Percentiles rank a stretch among this genome's conserved stretches.
Evolutionary conservation across 1,284 basidiomycete genomes (phyloP).

Genomic region (Coniophora puteana): DNA sequence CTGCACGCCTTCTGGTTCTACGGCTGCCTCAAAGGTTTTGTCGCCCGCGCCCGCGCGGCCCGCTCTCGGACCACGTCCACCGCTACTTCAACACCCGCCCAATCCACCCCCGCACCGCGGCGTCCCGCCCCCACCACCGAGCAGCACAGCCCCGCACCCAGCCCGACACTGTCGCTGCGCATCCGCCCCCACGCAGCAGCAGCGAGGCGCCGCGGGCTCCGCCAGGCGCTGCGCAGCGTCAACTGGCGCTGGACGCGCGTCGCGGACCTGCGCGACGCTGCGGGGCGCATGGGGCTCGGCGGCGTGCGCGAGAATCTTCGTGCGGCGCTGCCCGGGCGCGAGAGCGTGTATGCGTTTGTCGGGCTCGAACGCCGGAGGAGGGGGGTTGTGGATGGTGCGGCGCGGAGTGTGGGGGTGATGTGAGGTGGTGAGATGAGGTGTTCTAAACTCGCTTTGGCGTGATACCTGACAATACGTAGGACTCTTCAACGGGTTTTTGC

Average conservation of each 20-base stretch:
- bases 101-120: too few relatives aligned
- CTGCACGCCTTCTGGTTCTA: constrained; percentile 55
- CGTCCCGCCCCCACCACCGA: background rate
- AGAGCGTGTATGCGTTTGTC: constrained; percentile 28
- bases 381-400: background rate
- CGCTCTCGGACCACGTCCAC: too few relatives aligned
- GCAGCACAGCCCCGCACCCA: constrained; percentile 2
- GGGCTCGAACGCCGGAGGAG: constrained; percentile 15
- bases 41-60: constrained; percentile 37
- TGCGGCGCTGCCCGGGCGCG: constrained; percentile 24
- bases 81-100: too few relatives aligned
- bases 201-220: too few relatives aligned
- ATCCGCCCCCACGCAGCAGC: too few relatives aligned
- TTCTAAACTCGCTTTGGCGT: too few relatives aligned
- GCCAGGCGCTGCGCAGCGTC: constrained; percentile 1
- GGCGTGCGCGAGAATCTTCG: constrained; percentile 26
- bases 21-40: constrained; percentile 48
- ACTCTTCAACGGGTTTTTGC: too few relatives aligned
- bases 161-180: constrained; percentile 13
- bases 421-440: too few relatives aligned
- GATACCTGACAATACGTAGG: too few relatives aligned
- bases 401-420: background rate
- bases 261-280: constrained; percentile 26
- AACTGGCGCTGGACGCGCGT: constrained; percentile 10
- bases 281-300: constrained; percentile 23